Evolutionary conservation across 2,329 filamentous ascomycete genomes (phyloP).

Genomic region (Fusarium sp.): DNA sequence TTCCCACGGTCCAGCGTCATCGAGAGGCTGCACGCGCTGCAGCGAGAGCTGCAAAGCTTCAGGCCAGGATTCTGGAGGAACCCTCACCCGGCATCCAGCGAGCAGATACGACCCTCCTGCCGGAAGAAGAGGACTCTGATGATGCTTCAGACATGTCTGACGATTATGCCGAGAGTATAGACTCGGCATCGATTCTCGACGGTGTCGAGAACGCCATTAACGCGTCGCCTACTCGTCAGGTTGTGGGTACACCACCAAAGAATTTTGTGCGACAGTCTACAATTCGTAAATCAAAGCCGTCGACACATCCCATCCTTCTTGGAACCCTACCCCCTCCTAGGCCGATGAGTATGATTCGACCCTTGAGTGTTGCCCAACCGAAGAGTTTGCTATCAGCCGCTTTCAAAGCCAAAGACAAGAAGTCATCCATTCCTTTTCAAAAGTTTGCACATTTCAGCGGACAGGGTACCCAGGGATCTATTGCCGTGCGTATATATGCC

Average conservation of each 20-base stretch:
- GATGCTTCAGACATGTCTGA: slow-evolving; percentile 72
- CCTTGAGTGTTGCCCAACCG: slow-evolving; percentile 75
- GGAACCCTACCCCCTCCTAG: slow-evolving; percentile 77
- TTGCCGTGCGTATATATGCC: slow-evolving; percentile 81
- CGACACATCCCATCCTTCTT: slow-evolving; percentile 67
- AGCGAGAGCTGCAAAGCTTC: slow-evolving; percentile 54
- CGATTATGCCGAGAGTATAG: slow-evolving; percentile 74
- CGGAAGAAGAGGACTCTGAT: slow-evolving; percentile 70
- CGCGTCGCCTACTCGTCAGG: slow-evolving; percentile 65
- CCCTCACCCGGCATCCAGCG: slow-evolving; percentile 56
- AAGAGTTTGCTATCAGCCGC: slow-evolving; percentile 78
- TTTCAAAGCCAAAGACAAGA: slow-evolving; percentile 76
- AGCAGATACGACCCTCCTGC: slow-evolving; percentile 63
- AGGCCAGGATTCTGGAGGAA: slow-evolving; percentile 55
- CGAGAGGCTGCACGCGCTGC: slow-evolving; percentile 70
- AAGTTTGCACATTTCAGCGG: slow-evolving; percentile 81
- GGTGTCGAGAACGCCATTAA: slow-evolving; percentile 70
- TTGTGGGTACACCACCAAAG: slow-evolving; percentile 73
- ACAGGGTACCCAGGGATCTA: slow-evolving; percentile 80
- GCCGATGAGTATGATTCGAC: slow-evolving; percentile 72
- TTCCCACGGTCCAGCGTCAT: slow-evolving; percentile 72
- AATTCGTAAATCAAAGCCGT: slow-evolving; percentile 69
- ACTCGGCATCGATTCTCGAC: slow-evolving; percentile 78
- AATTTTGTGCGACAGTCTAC: slow-evolving; percentile 72
- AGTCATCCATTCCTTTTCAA: slow-evolving; percentile 78